Evolutionary conservation across 164 flowering plant species (phyloP).

Genomic region (Vitis cinerea): DNA sequence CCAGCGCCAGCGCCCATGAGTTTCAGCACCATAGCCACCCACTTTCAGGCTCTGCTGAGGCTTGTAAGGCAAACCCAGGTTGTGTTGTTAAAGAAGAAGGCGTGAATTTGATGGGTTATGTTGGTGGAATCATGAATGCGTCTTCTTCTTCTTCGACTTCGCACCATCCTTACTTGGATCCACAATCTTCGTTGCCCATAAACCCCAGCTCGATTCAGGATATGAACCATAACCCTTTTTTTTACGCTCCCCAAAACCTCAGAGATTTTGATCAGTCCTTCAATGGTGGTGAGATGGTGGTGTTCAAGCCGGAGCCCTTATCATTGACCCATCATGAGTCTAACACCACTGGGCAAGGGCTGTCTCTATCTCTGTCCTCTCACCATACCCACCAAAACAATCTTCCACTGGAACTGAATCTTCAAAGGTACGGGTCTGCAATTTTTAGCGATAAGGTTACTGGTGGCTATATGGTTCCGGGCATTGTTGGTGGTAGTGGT

Average conservation of each 20-base stretch:
- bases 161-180: slow-evolving; percentile 37
- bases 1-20: slow-evolving; percentile 2
- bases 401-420: slow-evolving; percentile 37
- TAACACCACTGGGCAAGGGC: slow-evolving; percentile 30
- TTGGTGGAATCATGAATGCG: slow-evolving; percentile 12
- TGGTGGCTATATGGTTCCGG: slow-evolving; percentile 23
- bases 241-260: slow-evolving; percentile 24
- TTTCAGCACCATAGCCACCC: slow-evolving; percentile 13
- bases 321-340: slow-evolving; percentile 13
- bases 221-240: slow-evolving; percentile 30
- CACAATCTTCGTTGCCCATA: slow-evolving; percentile 29
- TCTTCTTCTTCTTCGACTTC: slow-evolving; percentile 37
- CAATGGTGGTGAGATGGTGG: slow-evolving; percentile 21
- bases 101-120: slow-evolving; percentile 39
- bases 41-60: neutral
- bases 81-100: slow-evolving; percentile 32
- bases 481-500: slow-evolving; percentile 9
- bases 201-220: slow-evolving; percentile 42
- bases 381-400: slow-evolving; percentile 24
- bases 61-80: slow-evolving; percentile 2
- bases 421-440: slow-evolving; percentile 29
- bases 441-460: slow-evolving; percentile 14
- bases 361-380: slow-evolving; percentile 70
- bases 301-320: slow-evolving; percentile 34
- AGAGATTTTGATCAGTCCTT: slow-evolving; percentile 32